phyloP scores from a whole-genome alignment of 805 yeast genomes.

The Ogataea methanolica region DNA sequence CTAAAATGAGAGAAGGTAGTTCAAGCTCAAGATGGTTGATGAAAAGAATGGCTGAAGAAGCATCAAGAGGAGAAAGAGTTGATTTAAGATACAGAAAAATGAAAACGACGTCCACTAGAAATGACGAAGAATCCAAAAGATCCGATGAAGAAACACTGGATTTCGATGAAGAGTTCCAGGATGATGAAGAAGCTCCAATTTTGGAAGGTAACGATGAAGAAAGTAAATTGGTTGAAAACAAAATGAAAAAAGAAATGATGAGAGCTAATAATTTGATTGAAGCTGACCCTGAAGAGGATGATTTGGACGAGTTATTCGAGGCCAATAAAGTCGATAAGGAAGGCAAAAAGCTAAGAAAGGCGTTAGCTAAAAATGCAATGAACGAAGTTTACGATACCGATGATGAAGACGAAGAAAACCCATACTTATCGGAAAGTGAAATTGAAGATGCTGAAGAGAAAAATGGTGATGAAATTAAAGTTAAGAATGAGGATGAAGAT shows the following conservation, averaged over 20 bases:
- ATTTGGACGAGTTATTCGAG: slow-evolving; percentile 67
- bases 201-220: slow-evolving; percentile 96
- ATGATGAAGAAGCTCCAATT: slow-evolving; percentile 98
- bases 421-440: slow-evolving; percentile 72
- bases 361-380: slow-evolving; percentile 79
- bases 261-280: slow-evolving; percentile 67
- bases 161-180: slow-evolving; percentile 95
- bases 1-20: slow-evolving; percentile 74
- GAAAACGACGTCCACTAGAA: slow-evolving; percentile 34
- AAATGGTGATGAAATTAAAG: slow-evolving; percentile 27
- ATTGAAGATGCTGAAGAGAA: slow-evolving; percentile 49
- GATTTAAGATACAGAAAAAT: slow-evolving; percentile 47
- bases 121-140: slow-evolving; percentile 35
- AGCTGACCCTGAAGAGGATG: slow-evolving; percentile 63
- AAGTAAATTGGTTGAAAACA: slow-evolving; percentile 79
- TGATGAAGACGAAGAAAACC: slow-evolving; percentile 68
- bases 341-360: slow-evolving; percentile 80
- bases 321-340: slow-evolving; percentile 78
- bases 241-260: slow-evolving; percentile 79
- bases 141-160: slow-evolving; percentile 91
- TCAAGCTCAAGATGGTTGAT: slow-evolving; percentile 90
- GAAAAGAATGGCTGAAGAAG: slow-evolving; percentile 76
- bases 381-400: slow-evolving; percentile 86
- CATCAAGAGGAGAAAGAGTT: slow-evolving; percentile 48
- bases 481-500: slow-evolving; percentile 35